Conservation (phyloP, 2,329 filamentous ascomycete species). For the Lizonia empirigonia region DNA sequence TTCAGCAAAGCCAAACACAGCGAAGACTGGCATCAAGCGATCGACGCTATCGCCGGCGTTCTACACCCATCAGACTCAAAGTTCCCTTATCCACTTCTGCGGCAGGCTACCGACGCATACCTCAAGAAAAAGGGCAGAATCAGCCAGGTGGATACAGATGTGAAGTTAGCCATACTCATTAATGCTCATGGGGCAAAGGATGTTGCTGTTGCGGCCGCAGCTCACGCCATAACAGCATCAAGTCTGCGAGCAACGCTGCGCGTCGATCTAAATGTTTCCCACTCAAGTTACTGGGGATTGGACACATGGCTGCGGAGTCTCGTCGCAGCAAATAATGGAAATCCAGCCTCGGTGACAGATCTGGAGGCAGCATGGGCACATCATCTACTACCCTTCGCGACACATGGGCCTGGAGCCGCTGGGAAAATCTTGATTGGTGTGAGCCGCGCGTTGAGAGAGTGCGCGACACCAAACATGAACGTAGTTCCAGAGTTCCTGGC, state of each 20-base stretch:
- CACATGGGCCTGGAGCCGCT: conserved; percentile 28
- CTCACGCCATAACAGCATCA: conserved; percentile 35
- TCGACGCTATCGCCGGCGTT: conserved; percentile 30
- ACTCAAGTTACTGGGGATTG: conserved; percentile 37
- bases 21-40: conserved; percentile 37
- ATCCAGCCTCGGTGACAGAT: conserved; percentile 29
- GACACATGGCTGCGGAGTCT: conserved; percentile 37
- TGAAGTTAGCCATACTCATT: conserved; percentile 30
- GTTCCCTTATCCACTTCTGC: conserved; percentile 32
- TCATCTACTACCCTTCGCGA: conserved; percentile 32
- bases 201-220: conserved; percentile 38
- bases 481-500: conserved; percentile 31
- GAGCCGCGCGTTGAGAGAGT: conserved; percentile 22
- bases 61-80: conserved; percentile 32
- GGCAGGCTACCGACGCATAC: conserved; percentile 35
- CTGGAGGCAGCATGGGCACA: conserved; percentile 38
- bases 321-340: conserved; percentile 36
- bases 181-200: conserved; percentile 28
- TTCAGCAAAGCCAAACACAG: conserved; percentile 36
- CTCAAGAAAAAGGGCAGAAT: conserved; percentile 42
- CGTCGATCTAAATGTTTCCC: conserved; percentile 33
- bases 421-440: conserved; percentile 34
- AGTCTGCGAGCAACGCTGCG: conserved; percentile 30
- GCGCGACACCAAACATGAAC: conserved; percentile 22
- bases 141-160: conserved; percentile 29